phyloP scores from a whole-genome alignment of 768 basidiomycete species.

The Mycena alexandri region DNA sequence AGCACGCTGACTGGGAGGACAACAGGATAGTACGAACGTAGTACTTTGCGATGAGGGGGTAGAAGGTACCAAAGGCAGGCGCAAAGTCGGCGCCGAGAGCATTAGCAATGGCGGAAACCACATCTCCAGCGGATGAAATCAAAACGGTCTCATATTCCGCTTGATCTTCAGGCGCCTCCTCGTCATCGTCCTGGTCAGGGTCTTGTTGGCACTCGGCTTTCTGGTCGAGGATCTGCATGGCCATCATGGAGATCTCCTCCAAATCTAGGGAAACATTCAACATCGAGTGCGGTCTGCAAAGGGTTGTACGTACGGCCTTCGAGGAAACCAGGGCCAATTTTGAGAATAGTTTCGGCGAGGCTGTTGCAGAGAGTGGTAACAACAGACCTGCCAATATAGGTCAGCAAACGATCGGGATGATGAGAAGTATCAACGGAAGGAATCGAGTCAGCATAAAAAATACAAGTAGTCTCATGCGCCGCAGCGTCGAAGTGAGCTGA shows the following conservation, averaged over 20 bases:
- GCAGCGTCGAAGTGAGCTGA: conserved; percentile 86
- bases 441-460: conserved; percentile 51
- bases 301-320: conserved; percentile 71
- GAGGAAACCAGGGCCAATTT: conserved; percentile 89
- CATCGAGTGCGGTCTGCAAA: neutral
- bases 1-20: neutral
- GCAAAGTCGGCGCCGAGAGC: conserved; percentile 89
- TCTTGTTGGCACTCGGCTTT: conserved; percentile 98
- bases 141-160: conserved; percentile 98
- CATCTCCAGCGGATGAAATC: conserved; percentile 93
- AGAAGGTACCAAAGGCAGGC: conserved; percentile 86
- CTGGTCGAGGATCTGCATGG: conserved; percentile 89
- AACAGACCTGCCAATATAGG: conserved; percentile 71
- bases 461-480: conserved; percentile 69
- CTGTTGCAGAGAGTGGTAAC: conserved; percentile 89
- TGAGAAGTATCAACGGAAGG: conserved; percentile 25
- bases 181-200: conserved; percentile 90
- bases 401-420: conserved; percentile 37
- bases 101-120: conserved; percentile 89
- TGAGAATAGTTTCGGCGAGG: conserved; percentile 92
- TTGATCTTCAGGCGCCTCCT: conserved; percentile 88
- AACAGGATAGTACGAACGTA: conserved; percentile 64
- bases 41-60: conserved; percentile 91
- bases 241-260: conserved; percentile 83
- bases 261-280: conserved; percentile 61